Conservation (phyloP, 148 eudicot species). For the Simmondsia chinensis region DNA sequence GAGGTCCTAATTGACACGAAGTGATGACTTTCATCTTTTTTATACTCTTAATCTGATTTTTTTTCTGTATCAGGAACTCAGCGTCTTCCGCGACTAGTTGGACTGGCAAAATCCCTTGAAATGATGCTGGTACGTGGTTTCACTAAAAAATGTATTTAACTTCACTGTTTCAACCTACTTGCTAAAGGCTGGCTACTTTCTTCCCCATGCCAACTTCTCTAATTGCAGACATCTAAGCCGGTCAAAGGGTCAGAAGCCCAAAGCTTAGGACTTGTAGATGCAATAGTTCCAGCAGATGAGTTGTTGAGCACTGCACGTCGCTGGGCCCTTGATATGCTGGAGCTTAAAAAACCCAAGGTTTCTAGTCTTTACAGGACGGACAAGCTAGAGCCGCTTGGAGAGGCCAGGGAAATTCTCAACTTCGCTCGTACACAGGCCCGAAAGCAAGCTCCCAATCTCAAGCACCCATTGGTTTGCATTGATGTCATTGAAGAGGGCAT, state of each 20-base stretch:
- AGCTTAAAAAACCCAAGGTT: constrained; percentile 80
- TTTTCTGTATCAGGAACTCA: constrained; percentile 77
- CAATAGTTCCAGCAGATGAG: constrained; percentile 62
- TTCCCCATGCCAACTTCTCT: too few relatives aligned
- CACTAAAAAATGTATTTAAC: neutral
- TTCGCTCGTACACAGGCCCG: constrained; percentile 79
- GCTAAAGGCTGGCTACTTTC: constrained; percentile 4
- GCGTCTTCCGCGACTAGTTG: constrained; percentile 90
- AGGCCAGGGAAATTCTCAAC: constrained; percentile 82
- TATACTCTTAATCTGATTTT: too few relatives aligned
- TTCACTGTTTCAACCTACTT: neutral
- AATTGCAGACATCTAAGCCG: constrained; percentile 65
- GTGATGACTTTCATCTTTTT: too few relatives aligned
- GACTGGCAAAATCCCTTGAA: constrained; percentile 83
- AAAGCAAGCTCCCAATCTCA: constrained; percentile 75
- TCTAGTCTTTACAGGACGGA: constrained; percentile 68
- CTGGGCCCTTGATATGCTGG: constrained; percentile 85
- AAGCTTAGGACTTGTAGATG: constrained; percentile 82
- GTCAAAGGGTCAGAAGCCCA: constrained; percentile 81
- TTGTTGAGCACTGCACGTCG: constrained; percentile 59
- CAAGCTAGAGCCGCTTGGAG: constrained; percentile 80
- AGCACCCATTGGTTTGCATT: constrained; percentile 77
- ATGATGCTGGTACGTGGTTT: constrained; percentile 79
- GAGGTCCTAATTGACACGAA: too few relatives aligned
- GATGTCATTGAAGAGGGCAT: constrained; percentile 88